Conservation (phyloP, 83 land plant genomes). For the Picea abies region DNA sequence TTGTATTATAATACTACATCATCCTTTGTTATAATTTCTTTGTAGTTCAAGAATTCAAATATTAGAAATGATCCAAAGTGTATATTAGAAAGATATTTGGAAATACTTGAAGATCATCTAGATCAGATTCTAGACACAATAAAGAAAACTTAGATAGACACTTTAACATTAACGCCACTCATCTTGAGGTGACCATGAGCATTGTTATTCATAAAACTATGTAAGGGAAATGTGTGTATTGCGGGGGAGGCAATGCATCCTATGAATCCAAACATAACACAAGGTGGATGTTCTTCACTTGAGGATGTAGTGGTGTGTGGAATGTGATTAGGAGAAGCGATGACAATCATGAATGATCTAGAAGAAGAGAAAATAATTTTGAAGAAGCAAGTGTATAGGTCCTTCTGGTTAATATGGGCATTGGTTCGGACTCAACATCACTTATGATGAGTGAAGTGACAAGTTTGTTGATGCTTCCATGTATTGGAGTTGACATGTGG, state of each 20-base stretch:
- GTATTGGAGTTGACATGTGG: constrained; percentile 84
- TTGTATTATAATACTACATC: constrained; percentile 10
- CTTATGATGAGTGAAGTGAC: constrained; percentile 85
- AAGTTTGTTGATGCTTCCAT: constrained; percentile 84
- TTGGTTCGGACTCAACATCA: constrained; percentile 76
- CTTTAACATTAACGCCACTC: constrained; percentile 28
- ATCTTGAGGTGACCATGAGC: constrained; percentile 23
- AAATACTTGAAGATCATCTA: constrained; percentile 23
- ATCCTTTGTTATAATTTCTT: neutral
- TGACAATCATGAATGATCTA: neutral
- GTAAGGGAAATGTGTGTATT: constrained; percentile 22
- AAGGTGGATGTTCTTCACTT: constrained; percentile 29
- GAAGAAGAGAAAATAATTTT: constrained; percentile 18
- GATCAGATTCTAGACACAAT: constrained; percentile 16
- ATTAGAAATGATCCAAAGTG: constrained; percentile 17
- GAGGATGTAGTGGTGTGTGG: constrained; percentile 43
- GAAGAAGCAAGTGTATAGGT: constrained; percentile 83
- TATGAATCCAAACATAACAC: constrained; percentile 36
- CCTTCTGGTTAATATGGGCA: constrained; percentile 61
- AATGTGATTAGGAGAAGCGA: constrained; percentile 12
- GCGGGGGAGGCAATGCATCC: constrained; percentile 42
- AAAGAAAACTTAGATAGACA: constrained; percentile 20
- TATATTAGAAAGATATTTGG: constrained; percentile 14
- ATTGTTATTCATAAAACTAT: neutral
- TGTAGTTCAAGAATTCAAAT: neutral